phyloP scores from a whole-genome alignment of 2,329 filamentous ascomycete species.

The Ophiocordyceps robertsii region DNA sequence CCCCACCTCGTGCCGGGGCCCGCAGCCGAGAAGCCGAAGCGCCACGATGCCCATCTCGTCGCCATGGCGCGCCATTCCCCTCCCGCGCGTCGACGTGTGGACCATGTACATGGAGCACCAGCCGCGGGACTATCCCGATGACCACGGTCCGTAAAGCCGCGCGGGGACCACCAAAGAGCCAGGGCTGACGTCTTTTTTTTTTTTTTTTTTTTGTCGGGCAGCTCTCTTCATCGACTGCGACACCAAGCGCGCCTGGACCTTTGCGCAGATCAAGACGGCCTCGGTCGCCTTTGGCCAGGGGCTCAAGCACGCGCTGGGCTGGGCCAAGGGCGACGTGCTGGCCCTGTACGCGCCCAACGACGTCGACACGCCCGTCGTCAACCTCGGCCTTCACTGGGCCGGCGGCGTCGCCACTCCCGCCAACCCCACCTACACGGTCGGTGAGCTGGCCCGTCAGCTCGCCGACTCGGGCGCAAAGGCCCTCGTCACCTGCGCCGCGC shows the following conservation, averaged over 20 bases:
- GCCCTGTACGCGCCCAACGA: slow-evolving; percentile 74
- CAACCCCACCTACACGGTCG: slow-evolving; percentile 74
- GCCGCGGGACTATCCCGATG: slow-evolving; percentile 55
- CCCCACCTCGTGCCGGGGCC: too few species aligned
- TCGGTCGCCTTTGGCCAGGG: slow-evolving; percentile 71
- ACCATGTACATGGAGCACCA: slow-evolving; percentile 55
- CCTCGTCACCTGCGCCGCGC: slow-evolving; percentile 57
- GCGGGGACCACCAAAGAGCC: too few species aligned
- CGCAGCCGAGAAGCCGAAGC: too few species aligned
- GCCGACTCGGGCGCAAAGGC: slow-evolving; percentile 63
- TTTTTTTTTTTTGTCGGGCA: too few species aligned
- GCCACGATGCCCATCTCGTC: slow-evolving; percentile 57
- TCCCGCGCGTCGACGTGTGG: slow-evolving; percentile 71
- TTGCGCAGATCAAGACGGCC: slow-evolving; percentile 47
- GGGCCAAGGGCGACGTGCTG: slow-evolving; percentile 74
- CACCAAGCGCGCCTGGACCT: slow-evolving; percentile 53
- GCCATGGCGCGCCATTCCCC: slow-evolving; percentile 46
- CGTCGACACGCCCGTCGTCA: slow-evolving; percentile 67
- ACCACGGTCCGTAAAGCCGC: slow-evolving; percentile 61
- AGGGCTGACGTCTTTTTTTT: too few species aligned
- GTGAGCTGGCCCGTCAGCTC: slow-evolving; percentile 77
- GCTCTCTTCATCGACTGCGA: slow-evolving; percentile 69
- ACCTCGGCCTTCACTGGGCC: slow-evolving; percentile 71
- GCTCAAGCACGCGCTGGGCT: slow-evolving; percentile 59
- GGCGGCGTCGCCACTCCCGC: slow-evolving; percentile 74